Evolutionary conservation across 148 eudicot species (phyloP).

Genomic region (Chenopodium album): DNA sequence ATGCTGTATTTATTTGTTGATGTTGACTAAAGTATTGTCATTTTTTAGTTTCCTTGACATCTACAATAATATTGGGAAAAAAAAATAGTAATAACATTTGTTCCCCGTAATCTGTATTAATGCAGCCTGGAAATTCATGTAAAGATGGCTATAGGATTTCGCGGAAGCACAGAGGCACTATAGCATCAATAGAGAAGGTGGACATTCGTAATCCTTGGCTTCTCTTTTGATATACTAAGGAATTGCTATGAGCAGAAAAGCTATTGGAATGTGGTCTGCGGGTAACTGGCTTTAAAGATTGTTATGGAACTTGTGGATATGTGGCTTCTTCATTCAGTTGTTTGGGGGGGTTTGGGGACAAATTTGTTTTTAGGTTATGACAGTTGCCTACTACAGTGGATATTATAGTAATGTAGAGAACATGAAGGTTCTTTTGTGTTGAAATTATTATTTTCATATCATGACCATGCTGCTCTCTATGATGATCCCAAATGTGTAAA

Average conservation of each 20-base stretch:
- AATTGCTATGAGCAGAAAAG: conserved; percentile 8
- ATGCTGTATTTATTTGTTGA: background rate
- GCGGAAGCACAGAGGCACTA: background rate
- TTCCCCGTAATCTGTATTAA: background rate
- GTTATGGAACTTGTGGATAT: conserved; percentile 43
- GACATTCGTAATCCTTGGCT: conserved; percentile 1
- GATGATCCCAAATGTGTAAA: conserved; percentile 16
- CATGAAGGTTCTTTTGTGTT: conserved; percentile 15
- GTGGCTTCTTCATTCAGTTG: conserved; percentile 29
- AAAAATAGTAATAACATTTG: background rate
- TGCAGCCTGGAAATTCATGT: conserved; percentile 68
- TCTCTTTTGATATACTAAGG: background rate
- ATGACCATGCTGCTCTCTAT: conserved; percentile 8
- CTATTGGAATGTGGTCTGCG: background rate
- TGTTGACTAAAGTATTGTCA: background rate
- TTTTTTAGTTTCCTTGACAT: background rate
- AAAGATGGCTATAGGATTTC: conserved; percentile 19
- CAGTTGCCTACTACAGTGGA: conserved; percentile 23
- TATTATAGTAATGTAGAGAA: conserved; percentile 17
- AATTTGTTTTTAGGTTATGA: conserved; percentile 17
- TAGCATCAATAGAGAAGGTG: conserved; percentile 9
- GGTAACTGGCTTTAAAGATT: conserved; percentile 16
- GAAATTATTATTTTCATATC: background rate
- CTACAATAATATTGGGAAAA: background rate
- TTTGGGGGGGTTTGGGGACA: background rate